Evolutionary conservation across 345 rosid genomes (phyloP).

Genomic region (Pugionium dolabratum): DNA sequence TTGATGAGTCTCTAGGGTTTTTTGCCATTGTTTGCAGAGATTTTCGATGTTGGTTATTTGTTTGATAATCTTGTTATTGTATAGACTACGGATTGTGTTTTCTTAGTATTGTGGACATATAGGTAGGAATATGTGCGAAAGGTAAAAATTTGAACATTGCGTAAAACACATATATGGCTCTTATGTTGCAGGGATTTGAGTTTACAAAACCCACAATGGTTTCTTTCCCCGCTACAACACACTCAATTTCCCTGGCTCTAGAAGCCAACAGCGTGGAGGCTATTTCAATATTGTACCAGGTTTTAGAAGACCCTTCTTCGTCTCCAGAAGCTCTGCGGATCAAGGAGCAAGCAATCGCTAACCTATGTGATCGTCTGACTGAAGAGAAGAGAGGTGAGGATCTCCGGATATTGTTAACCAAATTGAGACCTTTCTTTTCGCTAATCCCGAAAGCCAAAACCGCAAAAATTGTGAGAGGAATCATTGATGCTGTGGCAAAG

Average conservation of each 20-base stretch:
- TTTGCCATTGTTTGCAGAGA: background rate
- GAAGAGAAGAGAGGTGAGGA: constrained; percentile 86
- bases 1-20: background rate
- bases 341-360: constrained; percentile 79
- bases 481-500: constrained; percentile 92
- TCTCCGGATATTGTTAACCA: constrained; percentile 67
- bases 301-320: constrained; percentile 81
- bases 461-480: constrained; percentile 81
- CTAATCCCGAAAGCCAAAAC: constrained; percentile 95
- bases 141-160: background rate
- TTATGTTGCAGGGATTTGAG: constrained; percentile 43
- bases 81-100: no score
- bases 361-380: constrained; percentile 74
- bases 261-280: constrained; percentile 78
- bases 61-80: background rate
- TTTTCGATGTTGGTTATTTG: background rate
- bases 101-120: background rate
- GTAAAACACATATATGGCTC: background rate
- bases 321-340: constrained; percentile 75
- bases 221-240: constrained; percentile 58
- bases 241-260: constrained; percentile 63
- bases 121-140: background rate
- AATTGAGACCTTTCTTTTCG: constrained; percentile 82
- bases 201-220: constrained; percentile 42
- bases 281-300: constrained; percentile 62